These are phyloP conservation scores for Kwoniella botswanensis DNA, from an alignment of 768 basidiomycete genomes.

Conservation along the genomic window DNA sequence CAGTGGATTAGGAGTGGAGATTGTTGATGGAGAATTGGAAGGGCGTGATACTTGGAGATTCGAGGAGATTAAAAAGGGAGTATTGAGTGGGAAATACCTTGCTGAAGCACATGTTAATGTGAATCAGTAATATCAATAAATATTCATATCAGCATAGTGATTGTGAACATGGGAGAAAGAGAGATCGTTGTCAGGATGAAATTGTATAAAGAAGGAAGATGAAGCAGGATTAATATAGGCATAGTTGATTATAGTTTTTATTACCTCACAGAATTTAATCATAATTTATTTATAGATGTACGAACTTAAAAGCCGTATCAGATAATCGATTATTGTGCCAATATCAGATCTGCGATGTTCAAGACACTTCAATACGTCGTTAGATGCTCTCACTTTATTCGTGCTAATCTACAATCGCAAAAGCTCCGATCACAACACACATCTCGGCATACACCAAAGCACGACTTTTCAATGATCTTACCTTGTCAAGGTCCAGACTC, in stretches of 20 bases:
- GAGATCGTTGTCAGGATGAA: neutral
- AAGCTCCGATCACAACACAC: neutral
- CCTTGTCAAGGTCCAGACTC: neutral
- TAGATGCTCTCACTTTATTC: neutral
- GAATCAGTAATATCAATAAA: neutral
- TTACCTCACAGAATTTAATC: neutral
- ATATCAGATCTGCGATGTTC: no score
- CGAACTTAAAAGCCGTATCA: neutral
- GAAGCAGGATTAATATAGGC: neutral
- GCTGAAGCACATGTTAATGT: slow-evolving; percentile 38
- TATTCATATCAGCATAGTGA: neutral
- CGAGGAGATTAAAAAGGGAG: slow-evolving; percentile 51
- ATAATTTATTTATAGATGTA: neutral
- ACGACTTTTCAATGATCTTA: neutral
- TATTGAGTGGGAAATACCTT: slow-evolving; percentile 55
- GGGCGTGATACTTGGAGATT: slow-evolving; percentile 31
- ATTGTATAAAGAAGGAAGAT: slow-evolving; percentile 1
- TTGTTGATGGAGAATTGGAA: slow-evolving; percentile 36
- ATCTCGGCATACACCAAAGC: neutral
- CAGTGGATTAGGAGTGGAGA: slow-evolving; percentile 56
- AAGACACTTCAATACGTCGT: no score
- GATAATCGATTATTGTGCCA: neutral
- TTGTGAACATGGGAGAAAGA: neutral
- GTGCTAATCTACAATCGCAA: neutral
- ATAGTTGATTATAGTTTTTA: no score